A percentile compares a stretch with the other conserved stretches of the same genome.
Evolutionary conservation across 2,329 filamentous ascomycete species (phyloP).

Genomic region (Samsoniella hepiali): DNA sequence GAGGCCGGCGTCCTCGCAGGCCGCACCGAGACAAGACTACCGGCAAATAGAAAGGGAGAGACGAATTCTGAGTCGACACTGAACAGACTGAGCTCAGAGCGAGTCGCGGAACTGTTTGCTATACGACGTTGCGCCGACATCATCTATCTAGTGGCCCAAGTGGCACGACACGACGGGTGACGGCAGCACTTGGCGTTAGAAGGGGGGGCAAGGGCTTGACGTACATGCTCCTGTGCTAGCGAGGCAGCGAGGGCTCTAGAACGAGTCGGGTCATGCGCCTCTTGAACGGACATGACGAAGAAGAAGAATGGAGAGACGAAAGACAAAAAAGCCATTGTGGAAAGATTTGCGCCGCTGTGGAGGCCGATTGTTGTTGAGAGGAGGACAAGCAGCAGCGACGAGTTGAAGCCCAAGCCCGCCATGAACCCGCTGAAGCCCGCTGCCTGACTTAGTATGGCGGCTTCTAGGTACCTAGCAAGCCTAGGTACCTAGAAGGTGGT

Average conservation of each 20-base stretch:
- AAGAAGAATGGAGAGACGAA: neutral
- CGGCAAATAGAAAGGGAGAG: neutral
- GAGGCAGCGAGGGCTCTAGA: neutral
- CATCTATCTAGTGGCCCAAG: neutral
- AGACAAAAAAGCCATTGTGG: neutral
- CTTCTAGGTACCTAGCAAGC: too few relatives aligned
- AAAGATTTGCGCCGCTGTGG: slow-evolving; percentile 3
- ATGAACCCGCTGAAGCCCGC: neutral
- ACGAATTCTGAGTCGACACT: neutral
- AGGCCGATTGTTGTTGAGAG: neutral
- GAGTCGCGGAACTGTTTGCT: neutral
- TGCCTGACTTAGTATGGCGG: neutral
- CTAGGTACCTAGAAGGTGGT: too few relatives aligned
- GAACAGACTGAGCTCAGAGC: neutral
- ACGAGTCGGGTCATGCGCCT: neutral
- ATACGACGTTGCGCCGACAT: neutral
- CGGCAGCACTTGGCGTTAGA: neutral
- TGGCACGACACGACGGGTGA: neutral
- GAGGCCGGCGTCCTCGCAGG: neutral
- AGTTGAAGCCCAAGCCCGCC: too few relatives aligned
- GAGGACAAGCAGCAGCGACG: neutral
- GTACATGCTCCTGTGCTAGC: neutral
- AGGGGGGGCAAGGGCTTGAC: neutral
- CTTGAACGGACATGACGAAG: neutral
- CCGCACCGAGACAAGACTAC: neutral